phyloP scores from a whole-genome alignment of 345 rosid genomes.

The Anastatica hierochuntica region DNA sequence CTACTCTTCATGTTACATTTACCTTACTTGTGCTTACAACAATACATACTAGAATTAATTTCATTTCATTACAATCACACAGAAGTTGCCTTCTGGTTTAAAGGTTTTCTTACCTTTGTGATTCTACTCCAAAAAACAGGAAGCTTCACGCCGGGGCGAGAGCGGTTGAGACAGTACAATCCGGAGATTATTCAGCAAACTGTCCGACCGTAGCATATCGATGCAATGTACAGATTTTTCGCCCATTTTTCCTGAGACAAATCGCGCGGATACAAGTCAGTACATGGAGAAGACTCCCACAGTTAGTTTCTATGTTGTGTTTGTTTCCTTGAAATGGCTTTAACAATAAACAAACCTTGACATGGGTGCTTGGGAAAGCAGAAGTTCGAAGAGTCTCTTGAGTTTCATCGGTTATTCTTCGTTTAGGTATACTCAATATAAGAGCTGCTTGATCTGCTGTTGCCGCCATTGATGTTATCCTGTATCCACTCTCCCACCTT shows the following conservation, averaged over 20 bases:
- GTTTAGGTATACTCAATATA: background rate
- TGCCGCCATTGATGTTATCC: background rate
- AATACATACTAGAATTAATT: no score
- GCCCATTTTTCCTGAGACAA: background rate
- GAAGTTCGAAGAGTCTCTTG: background rate
- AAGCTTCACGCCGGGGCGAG: no score
- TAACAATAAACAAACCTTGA: background rate
- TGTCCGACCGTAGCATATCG: background rate
- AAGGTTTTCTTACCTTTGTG: no score
- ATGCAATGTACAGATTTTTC: background rate
- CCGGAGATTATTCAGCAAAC: background rate
- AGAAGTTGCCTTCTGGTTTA: no score
- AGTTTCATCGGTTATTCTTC: background rate
- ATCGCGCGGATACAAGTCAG: background rate
- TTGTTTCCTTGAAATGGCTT: no score
- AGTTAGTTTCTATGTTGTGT: background rate
- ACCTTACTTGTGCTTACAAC: no score
- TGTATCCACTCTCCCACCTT: background rate
- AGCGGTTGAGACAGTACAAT: no score
- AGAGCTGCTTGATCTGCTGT: background rate
- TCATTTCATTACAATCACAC: no score
- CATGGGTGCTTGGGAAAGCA: background rate
- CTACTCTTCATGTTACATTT: no score
- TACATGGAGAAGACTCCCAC: background rate
- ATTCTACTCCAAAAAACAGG: no score